Evolutionary conservation across 140 eudicot genomes (phyloP).

Genomic region (Senecio squalidus): DNA sequence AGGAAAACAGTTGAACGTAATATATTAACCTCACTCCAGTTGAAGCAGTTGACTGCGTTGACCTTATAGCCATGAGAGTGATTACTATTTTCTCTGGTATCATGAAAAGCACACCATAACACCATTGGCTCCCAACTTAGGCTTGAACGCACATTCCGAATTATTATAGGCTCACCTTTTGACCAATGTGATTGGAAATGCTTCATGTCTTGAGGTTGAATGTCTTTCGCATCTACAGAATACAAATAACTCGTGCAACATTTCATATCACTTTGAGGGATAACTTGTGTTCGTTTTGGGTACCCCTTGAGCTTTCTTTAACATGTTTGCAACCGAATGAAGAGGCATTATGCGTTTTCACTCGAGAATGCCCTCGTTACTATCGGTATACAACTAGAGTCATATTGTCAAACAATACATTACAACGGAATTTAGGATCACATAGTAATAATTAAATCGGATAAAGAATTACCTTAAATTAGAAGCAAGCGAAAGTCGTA

Average conservation of each 20-base stretch:
- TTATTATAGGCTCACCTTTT: conserved; percentile 49
- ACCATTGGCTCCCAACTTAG: conserved; percentile 76
- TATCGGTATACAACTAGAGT: no score
- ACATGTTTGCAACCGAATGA: conserved; percentile 18
- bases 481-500: no score
- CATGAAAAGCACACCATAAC: conserved; percentile 62
- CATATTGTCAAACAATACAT: no score
- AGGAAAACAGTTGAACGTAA: no score
- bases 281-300: no score
- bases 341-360: conserved; percentile 24
- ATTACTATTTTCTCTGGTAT: conserved; percentile 17
- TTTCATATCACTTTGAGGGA: no score
- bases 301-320: conserved; percentile 11
- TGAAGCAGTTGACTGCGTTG: conserved; percentile 39
- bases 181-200: conserved; percentile 59
- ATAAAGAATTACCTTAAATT: no score
- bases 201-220: conserved; percentile 26
- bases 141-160: conserved; percentile 40
- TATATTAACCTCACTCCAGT: conserved; percentile 47
- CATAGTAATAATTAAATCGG: no score
- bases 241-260: conserved; percentile 27
- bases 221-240: conserved; percentile 31
- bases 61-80: conserved; percentile 18
- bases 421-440: no score
- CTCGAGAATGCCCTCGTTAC: conserved; percentile 24